Base-by-base conservation (phyloP, 352 stramenopile species). In the Blastocystis sp. region DNA sequence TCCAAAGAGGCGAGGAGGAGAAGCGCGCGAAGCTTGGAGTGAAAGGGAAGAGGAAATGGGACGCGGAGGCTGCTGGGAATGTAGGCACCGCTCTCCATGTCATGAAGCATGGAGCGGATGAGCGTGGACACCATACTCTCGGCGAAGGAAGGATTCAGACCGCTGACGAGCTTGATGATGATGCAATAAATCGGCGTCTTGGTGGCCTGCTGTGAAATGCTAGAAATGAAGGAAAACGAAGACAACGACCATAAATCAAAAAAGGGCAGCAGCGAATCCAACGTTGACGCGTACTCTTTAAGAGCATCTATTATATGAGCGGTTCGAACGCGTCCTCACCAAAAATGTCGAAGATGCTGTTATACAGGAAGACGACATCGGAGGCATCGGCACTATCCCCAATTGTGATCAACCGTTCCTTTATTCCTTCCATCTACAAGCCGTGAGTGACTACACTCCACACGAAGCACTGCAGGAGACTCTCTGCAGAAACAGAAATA, bases 181-280 rank as follows among this genome's bases (percentile, higher is more conserved):
- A 84, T 69, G 10, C 52, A 24, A 9, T 84, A 84, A 0, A 84
- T 38, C 19, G 74, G 74, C 34, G 45, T 64, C 34, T 84, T 84
- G 1, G 52, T 84, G 9, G 74, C 57, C 34, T 84, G 74, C 24
- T 68, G 74, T 21, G 74, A 84, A 69, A 84, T 43, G 66, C 74
- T 84, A 48, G 24, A 28, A 28, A 24, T 84, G 7, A 64, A 4
- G n/a, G n/a, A 69, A 69, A 59, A 14, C 17, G 43, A 24, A 38
- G 21, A 28, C 17, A 34, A 40, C 34, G 21, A 84, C 74, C 54
- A 84, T n/a, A 63, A 84, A 69, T 84, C 74, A 17, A 66, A 84
- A 40, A 69, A 70, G 10, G 74, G 69, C 21, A 69, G 54, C 10
- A 84, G 45, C 19, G 42, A 21, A 52, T 57, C 34, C 57, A 84